These are phyloP conservation scores for Zarea fungicola DNA, from an alignment of 2,329 filamentous ascomycete genomes.

Conservation along the genomic window DNA sequence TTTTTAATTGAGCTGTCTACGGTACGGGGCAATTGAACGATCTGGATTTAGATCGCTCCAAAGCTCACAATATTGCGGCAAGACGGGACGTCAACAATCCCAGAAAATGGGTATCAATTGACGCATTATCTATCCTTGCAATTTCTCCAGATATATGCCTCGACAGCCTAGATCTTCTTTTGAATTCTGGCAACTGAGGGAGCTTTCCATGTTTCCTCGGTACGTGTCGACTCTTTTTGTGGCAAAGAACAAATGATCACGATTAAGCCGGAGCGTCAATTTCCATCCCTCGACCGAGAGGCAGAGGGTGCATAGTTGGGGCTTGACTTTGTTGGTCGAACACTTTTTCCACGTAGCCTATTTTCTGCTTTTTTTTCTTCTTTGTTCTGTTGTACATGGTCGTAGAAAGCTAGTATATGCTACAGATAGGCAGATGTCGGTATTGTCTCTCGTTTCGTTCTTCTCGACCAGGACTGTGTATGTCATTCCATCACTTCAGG, in stretches of 20 bases:
- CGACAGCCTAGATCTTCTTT: conserved; percentile 45
- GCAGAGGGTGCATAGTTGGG: conserved; percentile 75
- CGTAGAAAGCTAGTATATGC: not conserved
- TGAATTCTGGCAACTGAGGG: conserved; percentile 57
- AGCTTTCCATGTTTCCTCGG: conserved; percentile 67
- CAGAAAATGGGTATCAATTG: too few relatives aligned
- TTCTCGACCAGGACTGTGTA: not conserved
- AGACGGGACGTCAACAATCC: too few relatives aligned
- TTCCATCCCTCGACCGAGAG: conserved; percentile 77
- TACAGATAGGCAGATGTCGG: not conserved
- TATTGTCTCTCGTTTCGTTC: not conserved
- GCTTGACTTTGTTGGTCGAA: conserved; percentile 95
- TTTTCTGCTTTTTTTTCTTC: not conserved
- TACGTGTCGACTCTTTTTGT: conserved; percentile 58
- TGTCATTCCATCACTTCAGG: conserved; percentile 60
- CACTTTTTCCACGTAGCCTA: conserved; percentile 39
- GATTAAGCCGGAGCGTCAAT: conserved; percentile 99
- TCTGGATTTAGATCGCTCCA: not conserved
- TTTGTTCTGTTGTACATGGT: not conserved
- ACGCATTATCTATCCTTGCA: conserved; percentile 5
- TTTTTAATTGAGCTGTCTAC: not conserved
- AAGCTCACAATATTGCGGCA: too few relatives aligned
- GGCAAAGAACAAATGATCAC: conserved; percentile 83
- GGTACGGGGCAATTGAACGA: conserved; percentile 4
- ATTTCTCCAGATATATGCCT: conserved; percentile 34